Conservation (phyloP, 306 rosid species). For the Hippophae rhamnoides region DNA sequence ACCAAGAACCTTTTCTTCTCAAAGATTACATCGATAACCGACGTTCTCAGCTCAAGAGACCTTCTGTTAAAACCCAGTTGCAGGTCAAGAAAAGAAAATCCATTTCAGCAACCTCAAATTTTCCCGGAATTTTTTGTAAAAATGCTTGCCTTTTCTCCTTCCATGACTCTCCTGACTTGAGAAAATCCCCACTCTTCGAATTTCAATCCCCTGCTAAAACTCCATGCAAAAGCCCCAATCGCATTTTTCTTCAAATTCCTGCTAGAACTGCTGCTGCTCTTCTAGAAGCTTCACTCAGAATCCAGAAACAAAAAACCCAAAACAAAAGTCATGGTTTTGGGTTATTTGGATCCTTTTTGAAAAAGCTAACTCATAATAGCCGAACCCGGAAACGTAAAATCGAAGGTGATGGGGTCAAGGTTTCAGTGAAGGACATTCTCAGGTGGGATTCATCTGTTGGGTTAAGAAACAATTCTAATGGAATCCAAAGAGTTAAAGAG, state of each 20-base stretch:
- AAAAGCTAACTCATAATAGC: slow-evolving; percentile 28
- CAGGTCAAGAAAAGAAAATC: slow-evolving; percentile 24
- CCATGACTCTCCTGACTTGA: slow-evolving; percentile 45
- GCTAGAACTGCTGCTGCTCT: slow-evolving; percentile 62
- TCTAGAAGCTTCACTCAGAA: slow-evolving; percentile 76
- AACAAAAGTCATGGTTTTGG: slow-evolving; percentile 31
- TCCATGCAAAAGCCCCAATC: slow-evolving; percentile 42
- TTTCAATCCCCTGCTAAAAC: slow-evolving; percentile 40
- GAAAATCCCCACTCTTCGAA: slow-evolving; percentile 63
- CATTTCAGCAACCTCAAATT: slow-evolving; percentile 16
- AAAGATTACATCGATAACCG: slow-evolving; percentile 26
- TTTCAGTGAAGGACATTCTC: slow-evolving; percentile 28
- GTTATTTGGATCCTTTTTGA: slow-evolving; percentile 58
- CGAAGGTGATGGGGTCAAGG: slow-evolving; percentile 13
- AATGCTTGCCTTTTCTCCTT: slow-evolving; percentile 55
- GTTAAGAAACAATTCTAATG: neutral
- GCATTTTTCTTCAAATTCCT: slow-evolving; percentile 64
- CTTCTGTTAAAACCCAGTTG: slow-evolving; percentile 15
- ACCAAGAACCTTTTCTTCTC: slow-evolving; percentile 41
- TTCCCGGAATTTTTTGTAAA: slow-evolving; percentile 32
- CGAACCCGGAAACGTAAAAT: slow-evolving; percentile 28
- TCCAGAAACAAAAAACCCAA: slow-evolving; percentile 45
- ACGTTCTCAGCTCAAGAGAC: slow-evolving; percentile 15
- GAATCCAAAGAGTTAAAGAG: slow-evolving; percentile 1
- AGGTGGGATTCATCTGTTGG: slow-evolving; percentile 39